Evolutionary conservation across 2,329 filamentous ascomycete species (phyloP).

Genomic region (Aureobasidium sp.): DNA sequence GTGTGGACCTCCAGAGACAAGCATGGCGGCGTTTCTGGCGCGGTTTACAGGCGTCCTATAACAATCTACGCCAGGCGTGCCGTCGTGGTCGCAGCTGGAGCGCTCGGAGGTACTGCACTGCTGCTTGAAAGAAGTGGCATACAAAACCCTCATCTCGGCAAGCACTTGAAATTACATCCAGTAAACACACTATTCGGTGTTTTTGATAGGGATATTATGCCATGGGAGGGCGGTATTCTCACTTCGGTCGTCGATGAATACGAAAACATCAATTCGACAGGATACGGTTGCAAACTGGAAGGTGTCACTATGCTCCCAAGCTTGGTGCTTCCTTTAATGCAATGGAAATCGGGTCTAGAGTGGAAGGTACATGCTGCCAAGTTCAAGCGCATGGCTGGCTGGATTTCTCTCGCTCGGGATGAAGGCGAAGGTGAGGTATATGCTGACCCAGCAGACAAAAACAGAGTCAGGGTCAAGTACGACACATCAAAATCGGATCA

Average conservation of each 20-base stretch:
- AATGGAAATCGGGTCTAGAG: slow-evolving; percentile 62
- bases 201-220: slow-evolving; percentile 62
- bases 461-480: slow-evolving; percentile 61
- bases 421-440: slow-evolving; percentile 68
- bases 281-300: slow-evolving; percentile 80
- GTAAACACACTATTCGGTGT: slow-evolving; percentile 50
- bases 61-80: slow-evolving; percentile 66
- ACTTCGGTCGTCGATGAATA: slow-evolving; percentile 71
- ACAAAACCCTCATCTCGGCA: slow-evolving; percentile 73
- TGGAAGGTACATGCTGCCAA: slow-evolving; percentile 66
- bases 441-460: slow-evolving; percentile 52
- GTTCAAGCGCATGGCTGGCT: slow-evolving; percentile 61
- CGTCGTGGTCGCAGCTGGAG: slow-evolving; percentile 71
- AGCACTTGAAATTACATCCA: slow-evolving; percentile 76
- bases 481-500: slow-evolving; percentile 64
- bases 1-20: slow-evolving; percentile 67
- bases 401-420: slow-evolving; percentile 70
- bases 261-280: slow-evolving; percentile 64
- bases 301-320: slow-evolving; percentile 67
- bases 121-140: slow-evolving; percentile 72
- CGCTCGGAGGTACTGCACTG: slow-evolving; percentile 63
- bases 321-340: slow-evolving; percentile 51
- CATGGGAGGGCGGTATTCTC: slow-evolving; percentile 64
- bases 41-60: slow-evolving; percentile 50
- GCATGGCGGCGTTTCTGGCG: slow-evolving; percentile 50